Conservation (phyloP, 2,329 filamentous ascomycete species). For the Fusarium sp. region DNA sequence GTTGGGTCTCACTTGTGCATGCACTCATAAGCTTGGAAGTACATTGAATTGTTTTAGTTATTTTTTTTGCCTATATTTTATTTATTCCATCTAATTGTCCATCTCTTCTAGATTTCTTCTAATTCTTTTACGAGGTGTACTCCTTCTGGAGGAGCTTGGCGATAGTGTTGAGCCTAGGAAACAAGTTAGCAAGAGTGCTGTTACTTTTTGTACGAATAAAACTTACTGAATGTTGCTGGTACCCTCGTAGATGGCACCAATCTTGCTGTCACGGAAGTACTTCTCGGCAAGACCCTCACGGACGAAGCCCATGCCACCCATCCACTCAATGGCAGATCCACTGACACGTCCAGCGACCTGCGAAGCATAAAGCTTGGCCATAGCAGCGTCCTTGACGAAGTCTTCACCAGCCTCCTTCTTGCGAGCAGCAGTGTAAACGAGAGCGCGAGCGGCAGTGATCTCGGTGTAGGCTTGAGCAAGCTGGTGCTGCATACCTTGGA, state of each 20-base stretch:
- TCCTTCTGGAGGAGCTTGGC: slow-evolving; percentile 72
- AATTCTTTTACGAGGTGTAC: slow-evolving; percentile 58
- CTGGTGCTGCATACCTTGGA: slow-evolving; percentile 99
- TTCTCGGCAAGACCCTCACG: slow-evolving; percentile 97
- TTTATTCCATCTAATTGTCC: slow-evolving; percentile 11
- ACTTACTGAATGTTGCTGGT: slow-evolving; percentile 80
- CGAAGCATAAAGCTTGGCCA: slow-evolving; percentile 96
- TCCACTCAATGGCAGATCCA: slow-evolving; percentile 93
- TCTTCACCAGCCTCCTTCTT: slow-evolving; percentile 98
- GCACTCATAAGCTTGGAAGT: too few relatives aligned
- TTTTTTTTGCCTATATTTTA: slow-evolving; percentile 32
- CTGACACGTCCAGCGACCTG: slow-evolving; percentile 92
- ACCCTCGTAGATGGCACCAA: slow-evolving; percentile 96
- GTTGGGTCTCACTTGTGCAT: background rate
- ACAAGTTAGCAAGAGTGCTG: slow-evolving; percentile 28
- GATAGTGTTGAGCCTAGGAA: slow-evolving; percentile 69
- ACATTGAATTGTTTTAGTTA: slow-evolving; percentile 12
- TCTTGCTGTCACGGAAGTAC: slow-evolving; percentile 98
- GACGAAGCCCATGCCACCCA: slow-evolving; percentile 99
- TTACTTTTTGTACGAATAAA: background rate
- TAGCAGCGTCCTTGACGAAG: slow-evolving; percentile 95
- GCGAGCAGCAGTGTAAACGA: slow-evolving; percentile 95
- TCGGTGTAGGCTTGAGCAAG: slow-evolving; percentile 96
- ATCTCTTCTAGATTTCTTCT: slow-evolving; percentile 21
- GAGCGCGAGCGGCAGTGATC: slow-evolving; percentile 87